Conservation (phyloP, 2,329 filamentous ascomycete species). For the Alternaria hordeiaustralica region DNA sequence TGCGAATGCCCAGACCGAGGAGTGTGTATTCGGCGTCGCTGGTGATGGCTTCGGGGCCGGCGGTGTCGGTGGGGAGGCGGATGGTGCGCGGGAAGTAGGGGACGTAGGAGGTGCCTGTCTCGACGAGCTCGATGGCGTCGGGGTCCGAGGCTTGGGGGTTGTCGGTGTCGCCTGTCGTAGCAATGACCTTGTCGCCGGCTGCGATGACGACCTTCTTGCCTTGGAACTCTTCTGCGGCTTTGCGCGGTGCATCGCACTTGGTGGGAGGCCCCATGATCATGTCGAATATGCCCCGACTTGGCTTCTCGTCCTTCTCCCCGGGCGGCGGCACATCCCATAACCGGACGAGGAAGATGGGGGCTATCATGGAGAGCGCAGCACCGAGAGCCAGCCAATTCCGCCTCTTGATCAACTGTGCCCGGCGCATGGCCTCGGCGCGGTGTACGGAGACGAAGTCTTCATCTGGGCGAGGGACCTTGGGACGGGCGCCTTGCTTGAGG, state of each 20-base stretch:
- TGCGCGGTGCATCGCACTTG: conserved; percentile 37
- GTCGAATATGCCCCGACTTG: conserved; percentile 33
- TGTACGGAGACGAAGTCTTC: conserved; percentile 44
- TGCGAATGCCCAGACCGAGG: conserved; percentile 84
- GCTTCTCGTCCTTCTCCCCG: conserved; percentile 25
- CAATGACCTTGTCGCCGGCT: conserved; percentile 66
- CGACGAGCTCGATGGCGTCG: conserved; percentile 74
- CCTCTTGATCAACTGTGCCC: conserved; percentile 31
- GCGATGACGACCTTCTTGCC: conserved; percentile 65
- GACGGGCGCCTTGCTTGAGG: conserved; percentile 13
- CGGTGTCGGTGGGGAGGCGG: conserved; percentile 60
- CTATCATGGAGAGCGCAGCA: conserved; percentile 46
- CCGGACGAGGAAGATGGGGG: conserved; percentile 44
- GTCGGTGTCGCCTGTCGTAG: conserved; percentile 45
- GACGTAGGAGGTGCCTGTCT: conserved; percentile 81
- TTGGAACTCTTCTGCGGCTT: conserved; percentile 52
- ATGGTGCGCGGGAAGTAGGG: conserved; percentile 79
- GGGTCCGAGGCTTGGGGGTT: conserved; percentile 42
- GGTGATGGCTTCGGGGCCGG: conserved; percentile 27
- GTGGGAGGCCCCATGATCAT: conserved; percentile 34
- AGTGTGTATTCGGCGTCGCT: conserved; percentile 76
- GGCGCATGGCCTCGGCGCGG: conserved; percentile 40
- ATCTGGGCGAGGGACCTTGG: conserved; percentile 19
- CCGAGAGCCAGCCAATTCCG: conserved; percentile 46
- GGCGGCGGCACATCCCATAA: conserved; percentile 38